phyloP scores from a whole-genome alignment of 805 yeast species.

The Candida tallmaniae region DNA sequence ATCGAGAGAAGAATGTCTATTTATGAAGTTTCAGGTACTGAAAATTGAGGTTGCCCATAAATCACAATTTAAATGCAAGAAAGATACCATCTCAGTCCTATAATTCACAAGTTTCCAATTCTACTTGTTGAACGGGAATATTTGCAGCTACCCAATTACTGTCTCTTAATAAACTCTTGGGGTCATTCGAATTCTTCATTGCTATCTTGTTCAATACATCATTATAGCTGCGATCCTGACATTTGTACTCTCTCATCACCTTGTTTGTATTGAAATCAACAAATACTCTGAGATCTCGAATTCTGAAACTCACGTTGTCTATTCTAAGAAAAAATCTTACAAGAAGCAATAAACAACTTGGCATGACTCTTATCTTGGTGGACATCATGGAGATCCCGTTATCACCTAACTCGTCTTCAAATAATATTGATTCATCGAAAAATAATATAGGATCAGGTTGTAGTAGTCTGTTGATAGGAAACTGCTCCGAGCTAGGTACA shows the following conservation, averaged over 20 bases:
- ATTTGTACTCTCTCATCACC: constrained; percentile 74
- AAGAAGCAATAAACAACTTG: constrained; percentile 65
- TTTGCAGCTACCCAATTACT: constrained; percentile 65
- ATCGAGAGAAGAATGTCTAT: too few species aligned
- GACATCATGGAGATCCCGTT: constrained; percentile 82
- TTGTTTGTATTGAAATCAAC: constrained; percentile 65
- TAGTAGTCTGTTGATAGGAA: constrained; percentile 69
- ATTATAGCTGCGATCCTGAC: constrained; percentile 41
- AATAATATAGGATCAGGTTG: constrained; percentile 81
- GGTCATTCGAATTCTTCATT: constrained; percentile 23
- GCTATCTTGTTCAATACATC: constrained; percentile 23
- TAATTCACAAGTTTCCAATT: constrained; percentile 5
- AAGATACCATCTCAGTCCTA: neutral
- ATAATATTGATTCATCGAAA: constrained; percentile 83
- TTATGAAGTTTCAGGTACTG: too few species aligned
- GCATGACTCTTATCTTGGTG: constrained; percentile 87
- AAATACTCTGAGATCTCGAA: constrained; percentile 80
- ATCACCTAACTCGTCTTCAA: constrained; percentile 95
- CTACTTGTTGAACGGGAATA: constrained; percentile 36
- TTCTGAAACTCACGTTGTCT: constrained; percentile 80
- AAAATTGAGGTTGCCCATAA: too few species aligned
- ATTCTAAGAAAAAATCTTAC: constrained; percentile 81
- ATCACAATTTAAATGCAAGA: too few species aligned
- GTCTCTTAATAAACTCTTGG: constrained; percentile 60
- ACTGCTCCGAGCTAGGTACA: constrained; percentile 20